Evolutionary conservation across 805 yeast species (phyloP), one percentile per base, ranked within the genome.

Genomic region (Lachancea sp.): DNA sequence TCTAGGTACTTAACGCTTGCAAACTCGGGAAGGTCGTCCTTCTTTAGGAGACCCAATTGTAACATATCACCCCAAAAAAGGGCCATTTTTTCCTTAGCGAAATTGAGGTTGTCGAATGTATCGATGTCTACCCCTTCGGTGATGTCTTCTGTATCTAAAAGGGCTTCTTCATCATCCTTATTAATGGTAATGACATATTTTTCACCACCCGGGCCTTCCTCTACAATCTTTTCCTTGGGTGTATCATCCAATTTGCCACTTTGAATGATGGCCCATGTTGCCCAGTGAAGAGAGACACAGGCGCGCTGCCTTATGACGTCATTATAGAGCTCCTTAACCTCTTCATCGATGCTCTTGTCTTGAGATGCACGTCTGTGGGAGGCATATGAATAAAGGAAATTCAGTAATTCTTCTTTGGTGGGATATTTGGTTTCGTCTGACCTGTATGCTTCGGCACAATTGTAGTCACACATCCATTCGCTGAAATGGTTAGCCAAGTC

Each of bases 391-490:
- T 77, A 76, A 39, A 90, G 61, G 50, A 88, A 72, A 53, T 82
- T 80, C 48, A 80, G 57, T 54, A 83, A 80, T 57, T 88, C 82
- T 33, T 77, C 77, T 45, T 69, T 67, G 11, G 69, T 66, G 8
- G 98, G 98, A 61, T 74, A 92, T 28, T 66, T 63, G 9, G 71
- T 64, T 1, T 77, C 69, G 38, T 56, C 55, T 26, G 70, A 60
- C 12, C 69, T 63, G 15, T 69, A 66, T 1, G 79, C 74, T 50
- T 78, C 75, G 2, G 48, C 22, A 34, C 58, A 53, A 55, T 82
- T 85, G 58, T 90, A 92, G 65, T 92, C 87, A 36, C 86, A 74
- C 97, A 89, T 92, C 98, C 98, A 90, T 66, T 90, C 98, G 48
- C 84, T 75, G 51, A 92, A 84, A 65, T 92, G 98, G 60, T 92